Evolutionary conservation across 441 rosid genomes (phyloP).

Genomic region (Syzygium malaccense): DNA sequence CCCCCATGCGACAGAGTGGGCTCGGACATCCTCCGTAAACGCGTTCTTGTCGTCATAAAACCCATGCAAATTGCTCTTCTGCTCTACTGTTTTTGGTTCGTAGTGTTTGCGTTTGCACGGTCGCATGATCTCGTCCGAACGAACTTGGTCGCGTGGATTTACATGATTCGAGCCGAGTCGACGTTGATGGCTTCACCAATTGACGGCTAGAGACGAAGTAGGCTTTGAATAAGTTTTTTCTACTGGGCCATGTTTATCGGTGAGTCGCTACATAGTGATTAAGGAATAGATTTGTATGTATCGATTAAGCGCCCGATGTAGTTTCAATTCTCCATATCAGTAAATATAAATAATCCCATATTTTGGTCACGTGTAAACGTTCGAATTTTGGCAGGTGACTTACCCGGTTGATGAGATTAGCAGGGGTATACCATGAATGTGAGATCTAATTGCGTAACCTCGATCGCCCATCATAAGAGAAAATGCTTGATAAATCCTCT

Average conservation of each 20-base stretch:
- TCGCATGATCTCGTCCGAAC: background rate
- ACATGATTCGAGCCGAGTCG: background rate
- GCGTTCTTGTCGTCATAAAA: background rate
- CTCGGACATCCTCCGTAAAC: background rate
- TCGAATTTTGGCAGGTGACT: rapidly evolving
- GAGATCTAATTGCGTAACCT: rapidly evolving
- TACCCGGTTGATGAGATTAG: background rate
- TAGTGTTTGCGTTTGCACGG: background rate
- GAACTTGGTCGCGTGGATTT: background rate
- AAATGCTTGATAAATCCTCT: background rate
- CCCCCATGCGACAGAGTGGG: background rate
- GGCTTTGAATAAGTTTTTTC: background rate
- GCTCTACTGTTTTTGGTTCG: background rate
- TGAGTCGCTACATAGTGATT: rapidly evolving
- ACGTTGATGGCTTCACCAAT: rapidly evolving
- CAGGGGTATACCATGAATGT: background rate
- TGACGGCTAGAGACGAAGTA: background rate
- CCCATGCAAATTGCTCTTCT: background rate
- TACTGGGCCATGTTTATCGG: rapidly evolving
- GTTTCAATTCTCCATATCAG: background rate
- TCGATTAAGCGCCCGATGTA: rapidly evolving
- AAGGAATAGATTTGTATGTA: background rate
- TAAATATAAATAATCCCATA: background rate
- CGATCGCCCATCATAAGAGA: rapidly evolving
- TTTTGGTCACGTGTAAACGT: rapidly evolving